phyloP scores from a whole-genome alignment of 768 basidiomycete genomes.

The Tylopilus rubrobrunneus region DNA sequence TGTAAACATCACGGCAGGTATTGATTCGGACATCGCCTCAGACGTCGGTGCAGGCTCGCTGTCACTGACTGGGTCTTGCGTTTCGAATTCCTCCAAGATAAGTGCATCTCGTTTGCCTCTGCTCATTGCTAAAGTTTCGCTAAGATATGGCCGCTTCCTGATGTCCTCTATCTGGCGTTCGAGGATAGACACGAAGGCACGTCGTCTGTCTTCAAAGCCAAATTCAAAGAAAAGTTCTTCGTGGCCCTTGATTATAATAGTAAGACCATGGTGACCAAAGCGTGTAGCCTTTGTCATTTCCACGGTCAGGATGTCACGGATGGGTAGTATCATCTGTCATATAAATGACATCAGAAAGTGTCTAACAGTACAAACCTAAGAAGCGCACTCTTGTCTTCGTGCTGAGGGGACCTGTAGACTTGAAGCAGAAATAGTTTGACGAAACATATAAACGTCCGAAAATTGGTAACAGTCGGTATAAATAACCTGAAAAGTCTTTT shows the following conservation, averaged over 20 bases:
- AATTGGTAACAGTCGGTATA: conserved; percentile 86
- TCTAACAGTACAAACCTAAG: background rate
- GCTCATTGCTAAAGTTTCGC: conserved; percentile 42
- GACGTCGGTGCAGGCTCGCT: conserved; percentile 41
- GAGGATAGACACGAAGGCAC: conserved; percentile 70
- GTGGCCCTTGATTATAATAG: conserved; percentile 89
- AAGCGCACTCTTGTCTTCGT: conserved; percentile 73
- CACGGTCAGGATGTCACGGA: conserved; percentile 79
- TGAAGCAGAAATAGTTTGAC: conserved; percentile 93
- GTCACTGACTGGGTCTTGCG: conserved; percentile 36
- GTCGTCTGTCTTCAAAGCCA: conserved; percentile 70
- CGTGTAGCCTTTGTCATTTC: conserved; percentile 85
- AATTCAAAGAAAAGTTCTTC: conserved; percentile 99
- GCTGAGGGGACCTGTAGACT: conserved; percentile 76
- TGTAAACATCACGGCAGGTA: conserved; percentile 94
- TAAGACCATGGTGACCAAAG: conserved; percentile 86
- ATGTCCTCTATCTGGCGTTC: conserved; percentile 79
- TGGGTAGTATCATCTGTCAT: conserved; percentile 87
- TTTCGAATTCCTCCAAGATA: conserved; percentile 82
- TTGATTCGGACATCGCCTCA: conserved; percentile 60
- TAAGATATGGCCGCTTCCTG: conserved; percentile 43
- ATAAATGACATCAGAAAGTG: conserved; percentile 1
- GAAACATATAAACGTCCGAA: conserved; percentile 88
- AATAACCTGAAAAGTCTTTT: conserved; percentile 85
- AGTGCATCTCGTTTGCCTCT: conserved; percentile 67